Conservation (phyloP, 805 yeast species). For the Clavispora asparagi region DNA sequence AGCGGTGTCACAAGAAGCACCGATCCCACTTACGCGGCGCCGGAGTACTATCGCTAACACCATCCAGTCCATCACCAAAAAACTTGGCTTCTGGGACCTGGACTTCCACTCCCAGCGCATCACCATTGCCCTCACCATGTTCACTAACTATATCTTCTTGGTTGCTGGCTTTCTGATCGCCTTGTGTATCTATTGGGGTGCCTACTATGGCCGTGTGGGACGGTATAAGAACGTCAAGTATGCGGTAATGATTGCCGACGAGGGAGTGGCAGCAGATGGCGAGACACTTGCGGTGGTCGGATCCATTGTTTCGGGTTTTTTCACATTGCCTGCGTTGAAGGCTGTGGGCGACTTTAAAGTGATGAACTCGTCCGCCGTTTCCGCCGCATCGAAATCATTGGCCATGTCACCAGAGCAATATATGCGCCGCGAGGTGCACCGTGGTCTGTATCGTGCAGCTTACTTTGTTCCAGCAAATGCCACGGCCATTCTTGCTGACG, state of each 20-base stretch:
- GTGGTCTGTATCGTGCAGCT: constrained; percentile 26
- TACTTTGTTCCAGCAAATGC: constrained; percentile 26
- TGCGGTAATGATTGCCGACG: constrained; percentile 25
- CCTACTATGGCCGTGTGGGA: constrained; percentile 19
- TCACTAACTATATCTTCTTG: constrained; percentile 19
- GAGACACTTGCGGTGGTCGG: constrained; percentile 22
- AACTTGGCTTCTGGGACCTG: constrained; percentile 26
- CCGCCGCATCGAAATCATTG: constrained; percentile 15
- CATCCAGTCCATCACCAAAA: constrained; percentile 15
- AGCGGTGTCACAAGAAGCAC: not conserved
- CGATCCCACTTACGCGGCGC: constrained; percentile 6
- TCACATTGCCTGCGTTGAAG: constrained; percentile 18
- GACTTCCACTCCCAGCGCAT: constrained; percentile 21
- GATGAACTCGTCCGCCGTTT: constrained; percentile 15
- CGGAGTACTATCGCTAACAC: constrained; percentile 18
- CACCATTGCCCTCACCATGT: constrained; percentile 17
- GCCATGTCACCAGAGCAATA: constrained; percentile 22
- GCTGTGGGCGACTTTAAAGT: constrained; percentile 21
- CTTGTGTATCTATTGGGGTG: constrained; percentile 30
- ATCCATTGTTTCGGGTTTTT: constrained; percentile 14
- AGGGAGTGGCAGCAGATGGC: constrained; percentile 7
- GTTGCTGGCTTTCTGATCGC: constrained; percentile 20
- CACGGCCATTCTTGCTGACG: constrained; percentile 19
- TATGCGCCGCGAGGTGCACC: constrained; percentile 25
- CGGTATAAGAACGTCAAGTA: constrained; percentile 19